phyloP scores from a whole-genome alignment of 2,329 filamentous ascomycete species.

The Aspergillus texensis region DNA sequence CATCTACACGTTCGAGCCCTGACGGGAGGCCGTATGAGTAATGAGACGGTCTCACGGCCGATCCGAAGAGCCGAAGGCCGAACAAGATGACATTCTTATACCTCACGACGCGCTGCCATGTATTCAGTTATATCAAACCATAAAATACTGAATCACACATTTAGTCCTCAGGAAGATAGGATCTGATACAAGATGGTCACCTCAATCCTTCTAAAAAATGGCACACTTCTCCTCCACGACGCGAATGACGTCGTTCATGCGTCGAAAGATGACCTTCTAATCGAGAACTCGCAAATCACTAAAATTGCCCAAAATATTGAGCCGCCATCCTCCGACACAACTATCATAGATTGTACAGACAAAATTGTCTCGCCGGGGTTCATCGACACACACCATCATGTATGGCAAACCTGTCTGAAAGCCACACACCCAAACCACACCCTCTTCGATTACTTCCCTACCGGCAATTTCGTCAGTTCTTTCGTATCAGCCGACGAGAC shows the following conservation, averaged over 20 bases:
- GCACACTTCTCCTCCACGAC: neutral
- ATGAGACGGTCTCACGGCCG: neutral
- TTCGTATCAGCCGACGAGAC: constrained; percentile 42
- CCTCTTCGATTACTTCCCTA: constrained; percentile 44
- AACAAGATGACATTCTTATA: neutral
- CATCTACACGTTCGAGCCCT: neutral
- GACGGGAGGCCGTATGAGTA: neutral
- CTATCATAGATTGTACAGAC: constrained; percentile 45
- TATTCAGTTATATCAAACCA: neutral
- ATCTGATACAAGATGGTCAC: neutral
- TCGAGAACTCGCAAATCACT: constrained; percentile 24
- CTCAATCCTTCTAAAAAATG: neutral
- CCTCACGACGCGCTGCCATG: neutral
- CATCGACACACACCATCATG: constrained; percentile 44
- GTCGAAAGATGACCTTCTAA: constrained; percentile 17
- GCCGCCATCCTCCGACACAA: constrained; percentile 9
- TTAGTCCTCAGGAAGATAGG: neutral
- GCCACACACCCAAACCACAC: constrained; percentile 42
- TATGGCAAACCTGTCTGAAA: constrained; percentile 50
- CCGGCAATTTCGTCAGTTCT: constrained; percentile 10
- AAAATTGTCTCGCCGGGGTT: constrained; percentile 38
- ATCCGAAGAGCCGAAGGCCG: neutral
- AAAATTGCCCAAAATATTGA: constrained; percentile 21
- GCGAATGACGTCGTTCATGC: neutral
- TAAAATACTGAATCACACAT: neutral